These are phyloP conservation scores for Cinnamomum micranthum DNA, from an alignment of 164 flowering plant genomes.

Conservation along the genomic window DNA sequence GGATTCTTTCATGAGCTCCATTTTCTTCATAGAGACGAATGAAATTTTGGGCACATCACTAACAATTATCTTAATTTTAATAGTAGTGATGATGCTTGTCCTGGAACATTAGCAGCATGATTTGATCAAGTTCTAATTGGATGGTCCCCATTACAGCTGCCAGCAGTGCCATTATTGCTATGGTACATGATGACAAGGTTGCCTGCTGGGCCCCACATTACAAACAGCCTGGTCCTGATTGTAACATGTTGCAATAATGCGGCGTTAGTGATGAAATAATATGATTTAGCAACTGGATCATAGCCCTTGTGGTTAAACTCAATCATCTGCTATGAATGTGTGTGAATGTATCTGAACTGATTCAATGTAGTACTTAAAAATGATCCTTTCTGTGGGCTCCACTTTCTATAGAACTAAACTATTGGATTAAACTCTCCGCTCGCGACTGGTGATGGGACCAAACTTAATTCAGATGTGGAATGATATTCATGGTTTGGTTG, in stretches of 20 bases:
- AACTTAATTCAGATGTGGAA: too few relatives aligned
- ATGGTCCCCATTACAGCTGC: background rate
- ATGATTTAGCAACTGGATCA: background rate
- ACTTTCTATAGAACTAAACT: too few relatives aligned
- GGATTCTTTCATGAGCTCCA: too few relatives aligned
- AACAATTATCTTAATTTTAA: too few relatives aligned
- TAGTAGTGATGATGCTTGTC: background rate
- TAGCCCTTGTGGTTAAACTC: background rate
- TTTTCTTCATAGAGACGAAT: background rate
- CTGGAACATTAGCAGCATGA: background rate
- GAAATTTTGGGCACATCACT: background rate
- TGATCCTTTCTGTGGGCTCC: background rate
- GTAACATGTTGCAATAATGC: background rate
- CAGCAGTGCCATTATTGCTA: background rate
- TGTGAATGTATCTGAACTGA: too few relatives aligned
- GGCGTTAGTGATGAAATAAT: too few relatives aligned
- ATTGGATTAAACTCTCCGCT: too few relatives aligned
- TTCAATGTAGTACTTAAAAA: background rate
- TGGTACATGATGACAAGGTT: background rate
- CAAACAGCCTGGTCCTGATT: background rate
- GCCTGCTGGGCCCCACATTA: background rate
- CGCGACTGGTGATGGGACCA: too few relatives aligned
- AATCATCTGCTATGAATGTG: background rate
- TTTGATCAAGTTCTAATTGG: background rate
- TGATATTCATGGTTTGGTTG: too few relatives aligned